Percentiles rank a stretch among this genome's conserved stretches.
Evolutionary conservation across 345 rosid species (phyloP).

Genomic region (Streptanthus diversifolius): DNA sequence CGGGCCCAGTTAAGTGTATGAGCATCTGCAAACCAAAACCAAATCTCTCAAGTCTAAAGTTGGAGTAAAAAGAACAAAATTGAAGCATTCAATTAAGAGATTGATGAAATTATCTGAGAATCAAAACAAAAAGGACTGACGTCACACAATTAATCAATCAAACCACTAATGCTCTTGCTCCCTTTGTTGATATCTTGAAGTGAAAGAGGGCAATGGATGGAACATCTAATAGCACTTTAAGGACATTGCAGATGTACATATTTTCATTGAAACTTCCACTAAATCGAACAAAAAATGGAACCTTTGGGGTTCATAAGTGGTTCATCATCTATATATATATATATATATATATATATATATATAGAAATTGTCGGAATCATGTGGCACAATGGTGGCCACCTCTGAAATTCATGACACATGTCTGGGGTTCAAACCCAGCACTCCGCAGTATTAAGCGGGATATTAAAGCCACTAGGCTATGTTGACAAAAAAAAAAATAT

Average conservation of each 20-base stretch:
- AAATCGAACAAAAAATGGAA: no score
- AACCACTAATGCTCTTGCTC: neutral
- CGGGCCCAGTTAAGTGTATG: constrained; percentile 2
- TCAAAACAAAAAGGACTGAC: neutral
- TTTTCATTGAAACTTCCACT: neutral
- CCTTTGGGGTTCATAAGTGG: neutral
- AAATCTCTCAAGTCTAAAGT: neutral
- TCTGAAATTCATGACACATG: no score
- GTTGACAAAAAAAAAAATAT: no score
- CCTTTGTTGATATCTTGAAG: neutral
- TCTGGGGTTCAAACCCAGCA: no score
- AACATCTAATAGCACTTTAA: neutral
- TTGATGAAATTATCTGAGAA: neutral
- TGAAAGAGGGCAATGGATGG: neutral
- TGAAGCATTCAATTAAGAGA: neutral
- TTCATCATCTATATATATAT: no score
- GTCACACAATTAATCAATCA: neutral
- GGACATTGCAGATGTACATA: neutral
- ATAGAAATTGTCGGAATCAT: no score
- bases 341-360: no score
- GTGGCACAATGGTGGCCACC: no score
- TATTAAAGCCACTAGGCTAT: no score
- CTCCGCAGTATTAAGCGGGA: no score
- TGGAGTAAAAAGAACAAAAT: neutral
- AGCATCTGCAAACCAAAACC: neutral